phyloP scores from a whole-genome alignment of 345 rosid genomes.

The Hypericum androsaemum region DNA sequence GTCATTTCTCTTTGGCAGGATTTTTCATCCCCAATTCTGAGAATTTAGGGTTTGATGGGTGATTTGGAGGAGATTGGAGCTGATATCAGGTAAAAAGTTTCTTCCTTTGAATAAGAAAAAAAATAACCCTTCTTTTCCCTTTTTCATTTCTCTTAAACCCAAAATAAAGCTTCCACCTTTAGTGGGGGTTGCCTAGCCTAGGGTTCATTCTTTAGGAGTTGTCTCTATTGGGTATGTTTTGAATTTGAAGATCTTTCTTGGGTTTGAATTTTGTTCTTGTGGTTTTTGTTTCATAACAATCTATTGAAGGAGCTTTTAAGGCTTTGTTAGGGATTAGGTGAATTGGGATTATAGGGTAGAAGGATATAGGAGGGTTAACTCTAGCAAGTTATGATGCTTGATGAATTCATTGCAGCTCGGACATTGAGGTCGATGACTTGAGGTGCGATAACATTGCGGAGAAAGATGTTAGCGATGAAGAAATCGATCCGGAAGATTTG shows the following conservation, averaged over 20 bases:
- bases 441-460: slow-evolving; percentile 71
- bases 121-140: too few species aligned
- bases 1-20: too few species aligned
- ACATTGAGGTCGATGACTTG: slow-evolving; percentile 60
- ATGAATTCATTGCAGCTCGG: slow-evolving; percentile 28
- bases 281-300: too few species aligned
- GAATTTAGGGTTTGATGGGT: slow-evolving; percentile 20
- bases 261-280: too few species aligned
- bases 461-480: slow-evolving; percentile 94
- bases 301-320: too few species aligned
- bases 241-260: neutral
- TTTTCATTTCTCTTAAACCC: too few species aligned
- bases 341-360: too few species aligned
- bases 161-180: neutral
- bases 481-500: slow-evolving; percentile 75
- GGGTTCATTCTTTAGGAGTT: neutral
- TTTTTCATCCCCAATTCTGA: neutral
- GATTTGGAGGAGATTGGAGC: slow-evolving; percentile 42
- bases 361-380: too few species aligned
- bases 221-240: neutral
- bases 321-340: too few species aligned
- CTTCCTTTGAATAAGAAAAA: neutral
- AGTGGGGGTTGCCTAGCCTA: neutral
- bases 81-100: slow-evolving; percentile 34
- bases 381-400: neutral